Percentiles rank a stretch among this genome's conserved stretches.
Evolutionary conservation across 2,329 filamentous ascomycete species (phyloP).

Genomic region (Pseudogymnoascus sp.): DNA sequence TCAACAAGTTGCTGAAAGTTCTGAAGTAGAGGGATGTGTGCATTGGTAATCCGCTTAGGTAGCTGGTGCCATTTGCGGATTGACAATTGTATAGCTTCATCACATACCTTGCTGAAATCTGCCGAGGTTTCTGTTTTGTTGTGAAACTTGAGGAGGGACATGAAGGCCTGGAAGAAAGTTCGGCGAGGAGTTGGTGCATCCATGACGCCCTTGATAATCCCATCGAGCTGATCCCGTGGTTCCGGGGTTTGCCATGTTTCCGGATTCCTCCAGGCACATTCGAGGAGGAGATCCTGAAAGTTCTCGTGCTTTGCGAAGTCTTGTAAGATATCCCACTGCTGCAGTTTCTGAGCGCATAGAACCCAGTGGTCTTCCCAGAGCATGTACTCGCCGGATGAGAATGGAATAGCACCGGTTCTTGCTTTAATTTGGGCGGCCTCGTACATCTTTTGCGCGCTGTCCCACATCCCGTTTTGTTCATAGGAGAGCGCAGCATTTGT

Average conservation of each 20-base stretch:
- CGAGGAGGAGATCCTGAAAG: conserved; percentile 88
- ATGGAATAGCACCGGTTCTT: conserved; percentile 88
- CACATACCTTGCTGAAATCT: conserved; percentile 84
- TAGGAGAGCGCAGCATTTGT: conserved; percentile 96
- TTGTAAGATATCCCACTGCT: conserved; percentile 96
- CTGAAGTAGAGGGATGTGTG: conserved; percentile 88
- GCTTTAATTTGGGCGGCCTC: conserved; percentile 96
- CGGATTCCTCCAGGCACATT: conserved; percentile 91
- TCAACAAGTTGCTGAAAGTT: conserved; percentile 98
- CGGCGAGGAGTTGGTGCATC: conserved; percentile 91
- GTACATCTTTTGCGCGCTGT: conserved; percentile 95
- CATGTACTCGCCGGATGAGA: conserved; percentile 95
- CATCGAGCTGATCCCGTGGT: conserved; percentile 82
- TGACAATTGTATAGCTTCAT: conserved; percentile 94
- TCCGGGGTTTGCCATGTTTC: conserved; percentile 89
- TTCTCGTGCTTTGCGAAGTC: conserved; percentile 99
- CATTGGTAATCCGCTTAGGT: conserved; percentile 86
- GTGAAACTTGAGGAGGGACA: conserved; percentile 90
- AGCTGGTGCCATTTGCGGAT: conserved; percentile 99
- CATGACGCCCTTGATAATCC: conserved; percentile 92
- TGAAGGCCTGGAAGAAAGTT: conserved; percentile 97
- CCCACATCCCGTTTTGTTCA: conserved; percentile 99
- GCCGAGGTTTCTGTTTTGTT: conserved; percentile 71
- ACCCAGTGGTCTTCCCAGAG: conserved; percentile 99
- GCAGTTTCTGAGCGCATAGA: conserved; percentile 91